phyloP scores from a whole-genome alignment of 78 protist species.

The Anaeramoeba ignava region DNA sequence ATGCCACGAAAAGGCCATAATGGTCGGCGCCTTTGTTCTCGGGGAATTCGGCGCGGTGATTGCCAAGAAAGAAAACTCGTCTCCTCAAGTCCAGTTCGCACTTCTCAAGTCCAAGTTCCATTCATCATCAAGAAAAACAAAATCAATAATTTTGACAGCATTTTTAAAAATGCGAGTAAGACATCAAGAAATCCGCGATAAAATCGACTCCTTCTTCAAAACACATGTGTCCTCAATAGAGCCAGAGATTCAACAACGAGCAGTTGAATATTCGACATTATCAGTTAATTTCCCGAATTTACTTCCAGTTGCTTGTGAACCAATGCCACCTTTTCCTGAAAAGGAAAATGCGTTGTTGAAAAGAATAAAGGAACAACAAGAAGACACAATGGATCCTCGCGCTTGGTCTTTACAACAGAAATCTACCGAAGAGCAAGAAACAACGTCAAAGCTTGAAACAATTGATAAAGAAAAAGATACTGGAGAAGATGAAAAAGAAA shows the following conservation, averaged over 20 bases:
- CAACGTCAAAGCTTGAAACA: too few species aligned
- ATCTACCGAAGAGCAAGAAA: too few species aligned
- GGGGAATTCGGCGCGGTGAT: slow-evolving; percentile 90
- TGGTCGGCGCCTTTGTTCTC: slow-evolving; percentile 67
- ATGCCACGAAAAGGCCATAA: slow-evolving; percentile 65
- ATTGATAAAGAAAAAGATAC: too few species aligned
- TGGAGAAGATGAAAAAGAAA: too few species aligned
- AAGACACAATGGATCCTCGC: too few species aligned
- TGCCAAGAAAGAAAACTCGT: slow-evolving; percentile 32
- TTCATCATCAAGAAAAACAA: neutral
- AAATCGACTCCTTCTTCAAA: slow-evolving; percentile 23
- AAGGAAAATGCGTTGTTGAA: slow-evolving; percentile 37
- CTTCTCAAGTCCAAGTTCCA: neutral
- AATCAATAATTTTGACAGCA: neutral
- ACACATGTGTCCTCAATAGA: slow-evolving; percentile 31
- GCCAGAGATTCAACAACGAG: slow-evolving; percentile 92
- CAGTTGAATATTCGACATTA: slow-evolving; percentile 72
- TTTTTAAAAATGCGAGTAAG: neutral
- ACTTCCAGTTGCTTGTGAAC: slow-evolving; percentile 28
- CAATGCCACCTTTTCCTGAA: slow-evolving; percentile 62
- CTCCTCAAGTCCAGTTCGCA: neutral
- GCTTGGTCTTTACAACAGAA: too few species aligned
- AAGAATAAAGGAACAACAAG: too few species aligned
- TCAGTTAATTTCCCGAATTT: neutral
- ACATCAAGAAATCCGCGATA: slow-evolving; percentile 3